Percentiles rank a stretch among this genome's conserved stretches.
These are phyloP conservation scores for Cladosporium halotolerans DNA, from an alignment of 2,329 filamentous ascomycete species.

Conservation along the genomic window DNA sequence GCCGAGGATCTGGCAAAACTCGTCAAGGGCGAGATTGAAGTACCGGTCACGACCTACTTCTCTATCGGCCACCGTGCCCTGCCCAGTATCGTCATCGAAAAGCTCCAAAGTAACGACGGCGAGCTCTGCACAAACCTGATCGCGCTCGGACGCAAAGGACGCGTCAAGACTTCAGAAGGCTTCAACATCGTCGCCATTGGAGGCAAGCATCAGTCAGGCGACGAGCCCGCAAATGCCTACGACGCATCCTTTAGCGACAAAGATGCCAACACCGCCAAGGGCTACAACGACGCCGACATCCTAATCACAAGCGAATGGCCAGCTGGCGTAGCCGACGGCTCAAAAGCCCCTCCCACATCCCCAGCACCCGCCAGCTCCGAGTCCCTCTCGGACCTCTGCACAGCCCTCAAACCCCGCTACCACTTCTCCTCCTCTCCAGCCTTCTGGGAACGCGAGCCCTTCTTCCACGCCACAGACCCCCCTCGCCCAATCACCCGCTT, in stretches of 20 bases:
- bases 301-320: constrained; percentile 87
- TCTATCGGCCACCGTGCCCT: constrained; percentile 69
- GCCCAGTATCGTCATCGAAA: constrained; percentile 63
- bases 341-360: constrained; percentile 26
- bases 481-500: constrained; percentile 69
- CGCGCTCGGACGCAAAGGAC: constrained; percentile 79
- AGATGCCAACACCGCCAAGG: constrained; percentile 53
- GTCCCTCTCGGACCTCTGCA: constrained; percentile 71
- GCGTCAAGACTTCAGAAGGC: constrained; percentile 83
- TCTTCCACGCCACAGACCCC: constrained; percentile 55
- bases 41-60: constrained; percentile 87
- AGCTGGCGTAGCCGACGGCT: constrained; percentile 46
- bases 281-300: constrained; percentile 76
- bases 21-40: constrained; percentile 61
- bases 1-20: constrained; percentile 42
- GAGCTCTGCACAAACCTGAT: constrained; percentile 85
- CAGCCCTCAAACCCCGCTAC: constrained; percentile 79
- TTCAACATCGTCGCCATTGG: constrained; percentile 82
- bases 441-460: constrained; percentile 89
- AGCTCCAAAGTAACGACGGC: constrained; percentile 61
- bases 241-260: constrained; percentile 70
- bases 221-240: constrained; percentile 48
- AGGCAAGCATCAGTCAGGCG: constrained; percentile 47
- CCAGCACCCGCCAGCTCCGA: constrained; percentile 49
- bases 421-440: constrained; percentile 70